Evolutionary conservation across 1,139 yeast species (phyloP).

Genomic region (Kluyveromyces sp.): DNA sequence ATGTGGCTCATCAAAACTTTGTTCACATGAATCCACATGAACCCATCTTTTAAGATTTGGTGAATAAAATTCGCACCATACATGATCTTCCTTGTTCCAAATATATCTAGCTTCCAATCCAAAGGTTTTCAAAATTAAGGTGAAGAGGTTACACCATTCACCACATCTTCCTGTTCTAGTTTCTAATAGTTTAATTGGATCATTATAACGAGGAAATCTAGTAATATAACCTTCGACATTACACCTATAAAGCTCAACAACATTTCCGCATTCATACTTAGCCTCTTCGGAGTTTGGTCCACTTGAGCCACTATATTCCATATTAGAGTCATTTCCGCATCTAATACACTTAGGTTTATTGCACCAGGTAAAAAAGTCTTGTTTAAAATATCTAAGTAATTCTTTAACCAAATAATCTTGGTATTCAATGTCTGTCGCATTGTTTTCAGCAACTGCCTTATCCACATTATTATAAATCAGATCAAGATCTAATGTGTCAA

Average conservation of each 20-base stretch:
- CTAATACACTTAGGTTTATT: slow-evolving; percentile 55
- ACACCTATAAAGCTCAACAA: slow-evolving; percentile 63
- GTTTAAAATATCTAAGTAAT: slow-evolving; percentile 66
- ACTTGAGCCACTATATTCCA: slow-evolving; percentile 30
- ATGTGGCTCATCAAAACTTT: slow-evolving; percentile 71
- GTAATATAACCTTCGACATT: slow-evolving; percentile 37
- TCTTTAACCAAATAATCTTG: slow-evolving; percentile 68
- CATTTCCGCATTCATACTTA: slow-evolving; percentile 37
- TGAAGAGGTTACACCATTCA: slow-evolving; percentile 87
- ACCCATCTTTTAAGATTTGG: slow-evolving; percentile 59
- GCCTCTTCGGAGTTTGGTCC: slow-evolving; percentile 38
- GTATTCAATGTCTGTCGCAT: slow-evolving; percentile 36
- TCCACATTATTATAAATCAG: slow-evolving; percentile 34
- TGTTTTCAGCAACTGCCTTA: slow-evolving; percentile 28
- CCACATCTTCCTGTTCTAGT: slow-evolving; percentile 82
- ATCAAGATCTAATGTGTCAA: slow-evolving; percentile 33
- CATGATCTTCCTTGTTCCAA: slow-evolving; percentile 92
- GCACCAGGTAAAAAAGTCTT: slow-evolving; percentile 78
- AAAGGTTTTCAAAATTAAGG: slow-evolving; percentile 59
- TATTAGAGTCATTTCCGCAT: slow-evolving; percentile 39
- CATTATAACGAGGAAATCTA: slow-evolving; percentile 71
- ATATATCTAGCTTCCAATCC: slow-evolving; percentile 61
- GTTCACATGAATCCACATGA: slow-evolving; percentile 86
- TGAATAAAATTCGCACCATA: slow-evolving; percentile 90
- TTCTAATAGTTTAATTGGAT: slow-evolving; percentile 52